Conservation (phyloP, 257 asterid species). For the Plectranthus barbatus region DNA sequence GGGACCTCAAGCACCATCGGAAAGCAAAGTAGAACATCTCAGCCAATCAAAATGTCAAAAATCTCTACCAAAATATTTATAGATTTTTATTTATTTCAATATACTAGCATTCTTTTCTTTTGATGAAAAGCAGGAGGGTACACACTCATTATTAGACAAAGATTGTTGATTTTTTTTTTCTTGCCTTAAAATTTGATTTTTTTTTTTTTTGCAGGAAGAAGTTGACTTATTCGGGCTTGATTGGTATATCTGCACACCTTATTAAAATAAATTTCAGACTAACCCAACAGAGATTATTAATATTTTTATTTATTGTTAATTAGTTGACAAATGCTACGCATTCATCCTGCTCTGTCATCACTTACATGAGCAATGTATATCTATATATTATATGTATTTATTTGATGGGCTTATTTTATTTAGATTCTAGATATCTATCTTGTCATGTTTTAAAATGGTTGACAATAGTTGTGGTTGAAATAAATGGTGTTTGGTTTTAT, state of each 20-base stretch:
- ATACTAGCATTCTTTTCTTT: conserved; percentile 10
- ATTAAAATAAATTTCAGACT: background rate
- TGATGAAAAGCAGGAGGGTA: conserved; percentile 1
- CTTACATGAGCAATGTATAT: background rate
- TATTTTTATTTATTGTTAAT: background rate
- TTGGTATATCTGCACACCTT: background rate
- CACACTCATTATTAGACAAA: background rate
- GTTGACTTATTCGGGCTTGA: conserved; percentile 14
- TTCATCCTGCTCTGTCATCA: conserved; percentile 23
- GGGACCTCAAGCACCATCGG: background rate
- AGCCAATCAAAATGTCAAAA: background rate
- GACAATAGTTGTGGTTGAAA: background rate
- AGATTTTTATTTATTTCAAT: background rate
- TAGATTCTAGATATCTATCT: background rate
- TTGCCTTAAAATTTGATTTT: conserved; percentile 8
- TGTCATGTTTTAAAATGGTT: background rate
- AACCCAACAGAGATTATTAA: conserved; percentile 1
- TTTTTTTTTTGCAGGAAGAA: background rate
- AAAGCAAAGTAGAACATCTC: background rate
- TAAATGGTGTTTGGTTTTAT: background rate
- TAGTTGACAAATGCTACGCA: conserved; percentile 15
- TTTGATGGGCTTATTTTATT: background rate
- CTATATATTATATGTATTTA: background rate
- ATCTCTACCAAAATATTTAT: background rate
- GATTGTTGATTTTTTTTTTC: background rate